Percentiles rank a stretch among this genome's conserved stretches.
phyloP scores from a whole-genome alignment of 164 flowering plant genomes.

The Dillenia turbinata region DNA sequence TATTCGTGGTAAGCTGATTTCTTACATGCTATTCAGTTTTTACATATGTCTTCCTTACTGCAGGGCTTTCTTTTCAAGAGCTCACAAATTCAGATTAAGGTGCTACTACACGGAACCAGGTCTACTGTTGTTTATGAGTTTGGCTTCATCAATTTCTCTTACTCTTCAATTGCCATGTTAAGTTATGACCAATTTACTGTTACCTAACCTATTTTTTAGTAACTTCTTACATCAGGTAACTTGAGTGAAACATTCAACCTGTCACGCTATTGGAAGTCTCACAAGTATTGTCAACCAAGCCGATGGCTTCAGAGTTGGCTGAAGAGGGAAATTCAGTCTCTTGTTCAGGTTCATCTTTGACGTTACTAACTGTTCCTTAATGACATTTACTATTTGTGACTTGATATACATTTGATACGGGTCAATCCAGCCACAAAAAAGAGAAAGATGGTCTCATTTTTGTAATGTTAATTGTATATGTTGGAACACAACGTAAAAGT shows the following conservation, averaged over 20 bases:
- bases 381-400: too few relatives aligned
- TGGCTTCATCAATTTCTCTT: background rate
- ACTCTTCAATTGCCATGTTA: background rate
- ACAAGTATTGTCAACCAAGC: conserved; percentile 58
- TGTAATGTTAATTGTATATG: too few relatives aligned
- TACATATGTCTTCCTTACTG: conserved; percentile 5
- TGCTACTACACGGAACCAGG: conserved; percentile 76
- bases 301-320: conserved; percentile 66
- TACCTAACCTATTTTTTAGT: background rate
- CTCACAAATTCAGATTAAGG: conserved; percentile 63
- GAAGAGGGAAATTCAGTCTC: conserved; percentile 80
- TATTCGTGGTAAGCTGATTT: background rate
- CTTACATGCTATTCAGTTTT: background rate
- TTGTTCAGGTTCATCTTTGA: conserved; percentile 47
- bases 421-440: too few relatives aligned
- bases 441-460: too few relatives aligned
- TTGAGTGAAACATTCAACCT: conserved; percentile 41
- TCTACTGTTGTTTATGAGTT: conserved; percentile 13
- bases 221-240: conserved; percentile 30
- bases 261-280: conserved; percentile 53
- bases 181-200: background rate
- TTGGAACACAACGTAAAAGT: too few relatives aligned
- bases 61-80: conserved; percentile 59
- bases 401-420: too few relatives aligned
- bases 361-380: too few relatives aligned